Evolutionary conservation across 2,329 filamentous ascomycete species (phyloP).

Genomic region (Colletotrichum orbiculare): DNA sequence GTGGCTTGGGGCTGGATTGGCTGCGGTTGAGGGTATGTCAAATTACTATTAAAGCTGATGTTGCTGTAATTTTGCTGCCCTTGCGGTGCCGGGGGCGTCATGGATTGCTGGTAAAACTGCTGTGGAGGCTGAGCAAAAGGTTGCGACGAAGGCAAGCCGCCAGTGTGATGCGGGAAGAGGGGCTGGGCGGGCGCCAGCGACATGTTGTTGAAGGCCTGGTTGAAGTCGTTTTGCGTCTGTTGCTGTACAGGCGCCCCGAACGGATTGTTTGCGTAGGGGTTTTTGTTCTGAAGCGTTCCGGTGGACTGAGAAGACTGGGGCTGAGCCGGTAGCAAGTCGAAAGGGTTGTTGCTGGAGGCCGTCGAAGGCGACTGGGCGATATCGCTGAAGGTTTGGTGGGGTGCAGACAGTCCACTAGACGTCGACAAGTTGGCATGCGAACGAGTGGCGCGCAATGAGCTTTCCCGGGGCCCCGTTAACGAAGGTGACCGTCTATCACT

Average conservation of each 20-base stretch:
- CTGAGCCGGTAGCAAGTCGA: conserved; percentile 66
- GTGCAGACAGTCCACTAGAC: conserved; percentile 48
- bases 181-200: conserved; percentile 71
- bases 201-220: conserved; percentile 80
- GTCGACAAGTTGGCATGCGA: conserved; percentile 66
- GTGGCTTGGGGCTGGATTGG: conserved; percentile 51
- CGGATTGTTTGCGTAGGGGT: conserved; percentile 75
- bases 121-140: conserved; percentile 48
- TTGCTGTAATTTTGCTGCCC: conserved; percentile 53
- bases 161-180: conserved; percentile 81
- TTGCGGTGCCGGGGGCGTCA: conserved; percentile 56
- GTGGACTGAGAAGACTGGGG: conserved; percentile 75
- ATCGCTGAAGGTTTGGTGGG: conserved; percentile 40
- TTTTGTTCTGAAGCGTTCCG: conserved; percentile 68
- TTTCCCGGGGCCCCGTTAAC: conserved; percentile 59
- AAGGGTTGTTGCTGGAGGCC: conserved; percentile 76
- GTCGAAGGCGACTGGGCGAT: conserved; percentile 50
- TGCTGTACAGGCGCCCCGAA: conserved; percentile 67
- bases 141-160: conserved; percentile 63
- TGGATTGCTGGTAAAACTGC: conserved; percentile 54
- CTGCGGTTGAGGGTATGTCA: conserved; percentile 54
- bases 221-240: conserved; percentile 59
- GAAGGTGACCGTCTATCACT: conserved; percentile 58
- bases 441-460: conserved; percentile 59
- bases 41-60: conserved; percentile 54